Evolutionary conservation across 2,329 filamentous ascomycete species (phyloP), one percentile per base, ranked within the genome.

Genomic region (Lasiodiplodia gonubiensis): DNA sequence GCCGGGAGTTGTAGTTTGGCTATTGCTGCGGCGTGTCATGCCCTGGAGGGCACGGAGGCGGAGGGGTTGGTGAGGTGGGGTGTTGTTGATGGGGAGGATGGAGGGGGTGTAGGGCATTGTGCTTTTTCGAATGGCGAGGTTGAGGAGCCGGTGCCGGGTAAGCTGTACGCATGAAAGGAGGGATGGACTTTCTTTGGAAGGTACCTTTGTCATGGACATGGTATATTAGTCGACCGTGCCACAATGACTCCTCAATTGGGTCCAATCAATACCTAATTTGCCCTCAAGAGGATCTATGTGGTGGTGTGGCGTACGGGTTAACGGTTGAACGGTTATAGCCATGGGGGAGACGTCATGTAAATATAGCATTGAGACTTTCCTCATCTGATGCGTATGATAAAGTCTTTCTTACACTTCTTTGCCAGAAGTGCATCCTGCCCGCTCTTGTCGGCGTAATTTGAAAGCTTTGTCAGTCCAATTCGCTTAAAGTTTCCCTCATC

Each of bases 41-140:
- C 11, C 5, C 18, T 18, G 11, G 18, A 46, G 18, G 39, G 39
- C 5, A 21, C 39, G 4, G 12, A 14, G 18, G 39, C 18, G 39
- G 5, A 8, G 12, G 18, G 4, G 12, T 7, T n/a, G 18, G 18
- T 46, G 18, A 46, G 18, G 39, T 89, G 18, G 49, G 37, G 60
- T 48, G 60, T 46, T 8, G 60, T 39, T 52, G 27, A 27, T 16
- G 23, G 21, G 2, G 30, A n/a, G 16, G 49, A 35, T 2, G 59
- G 18, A 27, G 23, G 10, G 12, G 37, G 55, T n/a, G 59, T 63
- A 10, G 42, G 27, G 46, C 42, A 63, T 30, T 63, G 27, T 63
- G n/a, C 59, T 3, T 63, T 63, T 27, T 63, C 59, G 59, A 52
- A 52, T 63, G 27, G n/a, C 12, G 18, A 51, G 11, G 59, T 63